Percentiles rank a stretch among this genome's conserved stretches.
phyloP scores from a whole-genome alignment of 1,284 basidiomycete genomes.

The Ceratobasidium sp. region DNA sequence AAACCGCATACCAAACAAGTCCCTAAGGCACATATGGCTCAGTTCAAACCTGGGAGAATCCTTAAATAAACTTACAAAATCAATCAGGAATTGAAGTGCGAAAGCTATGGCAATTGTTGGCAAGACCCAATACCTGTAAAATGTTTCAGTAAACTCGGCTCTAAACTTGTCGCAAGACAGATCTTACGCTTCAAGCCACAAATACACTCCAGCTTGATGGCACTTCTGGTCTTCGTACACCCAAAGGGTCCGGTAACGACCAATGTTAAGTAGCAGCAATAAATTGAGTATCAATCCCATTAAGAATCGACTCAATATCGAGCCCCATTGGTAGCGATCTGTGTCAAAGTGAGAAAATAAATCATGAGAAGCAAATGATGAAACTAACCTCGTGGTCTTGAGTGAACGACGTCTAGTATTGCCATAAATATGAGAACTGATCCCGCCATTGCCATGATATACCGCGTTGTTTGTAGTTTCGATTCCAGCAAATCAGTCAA shows the following conservation, averaged over 20 bases:
- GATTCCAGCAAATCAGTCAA: slow-evolving; percentile 13
- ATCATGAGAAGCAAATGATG: neutral
- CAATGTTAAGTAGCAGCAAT: slow-evolving; percentile 10
- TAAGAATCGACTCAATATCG: slow-evolving; percentile 16
- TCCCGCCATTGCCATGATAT: slow-evolving; percentile 20
- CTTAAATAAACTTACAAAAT: neutral
- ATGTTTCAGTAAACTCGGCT: neutral
- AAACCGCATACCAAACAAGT: no score
- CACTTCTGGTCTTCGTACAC: slow-evolving; percentile 11
- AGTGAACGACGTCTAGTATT: slow-evolving; percentile 15
- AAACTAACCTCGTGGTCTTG: slow-evolving; percentile 16
- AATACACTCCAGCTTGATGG: slow-evolving; percentile 21
- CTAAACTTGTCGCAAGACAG: neutral
- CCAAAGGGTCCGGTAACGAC: slow-evolving; percentile 24
- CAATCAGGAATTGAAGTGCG: slow-evolving; percentile 2
- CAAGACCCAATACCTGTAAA: slow-evolving; percentile 24
- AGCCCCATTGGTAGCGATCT: slow-evolving; percentile 35
- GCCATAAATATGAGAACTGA: slow-evolving; percentile 5
- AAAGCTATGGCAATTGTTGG: slow-evolving; percentile 24
- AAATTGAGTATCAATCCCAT: neutral
- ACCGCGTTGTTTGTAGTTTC: slow-evolving; percentile 23
- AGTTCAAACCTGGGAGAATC: no score
- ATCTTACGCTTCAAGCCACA: slow-evolving; percentile 29
- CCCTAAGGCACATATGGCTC: no score
- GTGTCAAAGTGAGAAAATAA: no score